Conservation (phyloP, 768 basidiomycete species). For the Hypholoma fasciculare region DNA sequence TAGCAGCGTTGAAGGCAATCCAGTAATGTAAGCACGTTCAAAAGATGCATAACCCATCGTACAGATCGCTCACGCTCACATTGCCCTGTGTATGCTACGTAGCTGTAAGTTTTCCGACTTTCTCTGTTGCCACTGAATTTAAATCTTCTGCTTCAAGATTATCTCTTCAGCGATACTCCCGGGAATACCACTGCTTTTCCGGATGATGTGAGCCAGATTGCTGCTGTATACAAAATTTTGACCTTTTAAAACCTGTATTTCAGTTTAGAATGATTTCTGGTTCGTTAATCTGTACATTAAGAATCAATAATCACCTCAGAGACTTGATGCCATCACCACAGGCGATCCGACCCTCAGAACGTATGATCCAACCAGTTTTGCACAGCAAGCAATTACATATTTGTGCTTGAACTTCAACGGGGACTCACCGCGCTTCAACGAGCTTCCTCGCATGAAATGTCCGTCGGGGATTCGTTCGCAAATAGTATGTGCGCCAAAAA, state of each 20-base stretch:
- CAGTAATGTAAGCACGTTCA: conserved; percentile 30
- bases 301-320: background rate
- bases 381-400: conserved; percentile 37
- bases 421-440: conserved; percentile 27
- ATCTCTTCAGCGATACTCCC: conserved; percentile 32
- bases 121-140: background rate
- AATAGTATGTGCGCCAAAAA: conserved; percentile 23
- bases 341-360: conserved; percentile 35
- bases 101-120: background rate
- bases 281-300: background rate
- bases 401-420: conserved; percentile 42
- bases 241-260: background rate
- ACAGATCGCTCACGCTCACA: background rate
- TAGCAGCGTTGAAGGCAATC: conserved; percentile 32
- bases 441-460: conserved; percentile 30
- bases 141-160: conserved; percentile 22
- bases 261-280: conserved; percentile 43
- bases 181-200: conserved; percentile 37
- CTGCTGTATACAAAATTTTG: background rate
- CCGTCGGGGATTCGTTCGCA: conserved; percentile 37
- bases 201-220: conserved; percentile 29
- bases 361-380: conserved; percentile 29
- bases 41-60: background rate
- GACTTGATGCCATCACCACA: background rate
- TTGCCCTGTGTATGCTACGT: background rate